phyloP scores from a whole-genome alignment of 805 yeast genomes.

The Torulaspora gathmanii region DNA sequence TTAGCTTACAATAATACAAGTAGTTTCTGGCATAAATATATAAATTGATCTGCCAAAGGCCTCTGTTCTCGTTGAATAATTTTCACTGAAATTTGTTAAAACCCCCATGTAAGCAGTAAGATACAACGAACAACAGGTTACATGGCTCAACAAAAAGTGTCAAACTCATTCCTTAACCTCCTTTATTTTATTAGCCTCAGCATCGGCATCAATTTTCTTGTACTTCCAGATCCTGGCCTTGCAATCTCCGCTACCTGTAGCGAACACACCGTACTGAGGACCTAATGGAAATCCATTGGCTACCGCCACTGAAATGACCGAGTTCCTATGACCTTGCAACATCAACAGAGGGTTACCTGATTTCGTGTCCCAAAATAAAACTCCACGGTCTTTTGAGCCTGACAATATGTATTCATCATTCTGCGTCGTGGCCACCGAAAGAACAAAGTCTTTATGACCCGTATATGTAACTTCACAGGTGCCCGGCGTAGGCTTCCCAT shows the following conservation, averaged over 20 bases:
- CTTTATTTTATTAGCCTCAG: conserved; percentile 15
- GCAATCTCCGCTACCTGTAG: conserved; percentile 97
- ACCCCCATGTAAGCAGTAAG: not conserved
- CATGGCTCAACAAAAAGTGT: too few species aligned
- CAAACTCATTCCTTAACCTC: conserved; percentile 17
- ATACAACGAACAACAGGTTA: not conserved
- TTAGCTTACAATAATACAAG: not conserved
- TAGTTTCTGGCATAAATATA: not conserved
- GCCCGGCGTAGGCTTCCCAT: conserved; percentile 42
- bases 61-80: not conserved
- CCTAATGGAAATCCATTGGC: conserved; percentile 69
- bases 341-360: conserved; percentile 89
- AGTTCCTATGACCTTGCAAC: conserved; percentile 95
- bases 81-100: not conserved
- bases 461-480: conserved; percentile 85
- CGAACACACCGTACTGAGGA: conserved; percentile 67
- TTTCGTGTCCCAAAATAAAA: conserved; percentile 90
- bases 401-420: conserved; percentile 86
- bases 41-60: not conserved
- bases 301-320: conserved; percentile 91
- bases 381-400: conserved; percentile 96
- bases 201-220: conserved; percentile 33
- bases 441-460: conserved; percentile 94
- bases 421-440: conserved; percentile 90
- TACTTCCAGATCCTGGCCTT: conserved; percentile 96